Base-by-base conservation (phyloP, 2,329 filamentous ascomycete species). In the Grosmannia clavigera region DNA sequence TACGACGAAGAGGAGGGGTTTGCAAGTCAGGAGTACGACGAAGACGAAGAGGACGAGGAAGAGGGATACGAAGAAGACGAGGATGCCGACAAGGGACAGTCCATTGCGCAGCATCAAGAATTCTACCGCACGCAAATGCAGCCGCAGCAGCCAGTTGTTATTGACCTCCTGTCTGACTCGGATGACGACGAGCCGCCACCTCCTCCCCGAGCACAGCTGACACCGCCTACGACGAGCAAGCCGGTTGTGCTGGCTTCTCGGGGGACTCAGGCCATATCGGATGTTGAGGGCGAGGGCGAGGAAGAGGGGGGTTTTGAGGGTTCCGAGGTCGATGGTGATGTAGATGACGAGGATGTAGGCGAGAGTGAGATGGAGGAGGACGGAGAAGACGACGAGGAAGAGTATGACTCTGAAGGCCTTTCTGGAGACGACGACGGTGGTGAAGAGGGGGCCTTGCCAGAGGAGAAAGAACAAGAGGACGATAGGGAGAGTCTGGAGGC, bases 111-210 rank as follows among this genome's bases (percentile, higher is more conserved):
- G 9, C 54, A 27, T 22, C 5, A 35, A 9, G 22, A 19, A 27
- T 29, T 29, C 10, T 31, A 31, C 6, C 56, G 31, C 5, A 29
- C 56, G 7, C 56, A 5, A 27, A 58, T 50, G 43, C 54, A 43
- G 29, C 53, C 60, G 27, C 35, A 27, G 33, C 4, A 46, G 46
- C 75, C 75, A 2, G 70, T 78, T 3, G 70, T 78, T 27, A 79
- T 80, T 61, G 72, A 72, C 58, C 66, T 80, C n/a, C 9, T 58
- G 43, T 50, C 43, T 7, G 56, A 58, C 31, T 58, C 56, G 46
- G 56, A 58, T 11, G 56, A 57, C 25, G 55, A 58, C 29, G 56
- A 58, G 25, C 25, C 43, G 16, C 16, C 56, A n/a, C 43, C 56
- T 6, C 16, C 55, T 22, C 19, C 61, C 25, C 25, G n/a, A 46